Conservation (phyloP, 2,329 filamentous ascomycete species). For the Paramyrothecium sp. region DNA sequence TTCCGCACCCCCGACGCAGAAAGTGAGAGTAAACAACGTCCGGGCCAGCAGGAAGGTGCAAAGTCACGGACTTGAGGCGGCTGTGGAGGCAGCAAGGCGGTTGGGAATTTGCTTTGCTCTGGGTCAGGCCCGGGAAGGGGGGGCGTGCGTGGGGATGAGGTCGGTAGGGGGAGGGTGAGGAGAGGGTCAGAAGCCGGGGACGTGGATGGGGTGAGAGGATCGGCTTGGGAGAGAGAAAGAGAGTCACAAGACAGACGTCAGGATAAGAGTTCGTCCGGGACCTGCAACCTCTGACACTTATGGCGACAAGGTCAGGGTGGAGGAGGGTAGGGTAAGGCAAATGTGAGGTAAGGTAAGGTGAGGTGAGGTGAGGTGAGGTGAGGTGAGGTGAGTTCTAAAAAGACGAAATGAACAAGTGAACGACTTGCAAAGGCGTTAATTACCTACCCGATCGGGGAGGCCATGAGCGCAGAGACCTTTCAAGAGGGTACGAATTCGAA, state of each 20-base stretch:
- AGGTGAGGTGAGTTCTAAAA: no score
- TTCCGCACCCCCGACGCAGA: no score
- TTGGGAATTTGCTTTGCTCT: neutral
- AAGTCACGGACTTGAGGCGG: neutral
- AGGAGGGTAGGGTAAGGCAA: no score
- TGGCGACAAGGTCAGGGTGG: neutral
- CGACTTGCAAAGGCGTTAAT: neutral
- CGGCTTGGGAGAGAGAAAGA: neutral
- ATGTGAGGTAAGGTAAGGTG: no score
- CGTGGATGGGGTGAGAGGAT: neutral
- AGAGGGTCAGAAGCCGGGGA: neutral
- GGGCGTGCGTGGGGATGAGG: neutral
- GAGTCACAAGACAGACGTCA: no score
- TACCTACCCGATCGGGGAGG: neutral
- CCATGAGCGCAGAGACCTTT: neutral
- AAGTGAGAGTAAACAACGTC: neutral
- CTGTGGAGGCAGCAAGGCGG: neutral
- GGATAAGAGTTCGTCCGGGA: no score
- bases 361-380: no score
- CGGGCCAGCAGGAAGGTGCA: neutral
- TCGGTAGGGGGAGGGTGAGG: neutral
- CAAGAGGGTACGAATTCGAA: neutral
- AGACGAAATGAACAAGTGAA: no score
- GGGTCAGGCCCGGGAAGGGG: neutral
- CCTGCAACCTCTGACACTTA: neutral